Percentiles rank a stretch among this genome's conserved stretches.
These are phyloP conservation scores for Cytospora leucostoma DNA, from an alignment of 2,329 filamentous ascomycete genomes.

Conservation along the genomic window DNA sequence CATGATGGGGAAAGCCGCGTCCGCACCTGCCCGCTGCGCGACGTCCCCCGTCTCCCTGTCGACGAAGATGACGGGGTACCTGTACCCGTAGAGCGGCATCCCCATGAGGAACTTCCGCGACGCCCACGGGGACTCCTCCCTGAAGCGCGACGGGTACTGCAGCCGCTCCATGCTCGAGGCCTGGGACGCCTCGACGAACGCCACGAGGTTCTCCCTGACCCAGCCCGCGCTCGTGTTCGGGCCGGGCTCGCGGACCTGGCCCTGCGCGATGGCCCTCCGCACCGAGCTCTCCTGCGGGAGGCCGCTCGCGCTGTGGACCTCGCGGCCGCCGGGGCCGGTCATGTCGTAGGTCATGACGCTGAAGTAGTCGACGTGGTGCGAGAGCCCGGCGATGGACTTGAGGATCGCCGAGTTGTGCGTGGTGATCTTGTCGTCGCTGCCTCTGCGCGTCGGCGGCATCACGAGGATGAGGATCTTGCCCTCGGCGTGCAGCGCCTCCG, in stretches of 20 bases:
- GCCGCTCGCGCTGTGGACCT: slow-evolving; percentile 1
- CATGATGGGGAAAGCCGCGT: slow-evolving; percentile 11
- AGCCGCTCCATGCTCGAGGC: slow-evolving; percentile 2
- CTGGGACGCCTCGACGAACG: slow-evolving; percentile 23
- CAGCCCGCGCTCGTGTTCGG: slow-evolving; percentile 28
- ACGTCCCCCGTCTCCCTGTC: slow-evolving; percentile 18
- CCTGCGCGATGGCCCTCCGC: slow-evolving; percentile 10
- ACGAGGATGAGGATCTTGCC: slow-evolving; percentile 30
- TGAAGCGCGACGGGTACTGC: slow-evolving; percentile 16
- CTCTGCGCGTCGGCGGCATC: slow-evolving; percentile 27
- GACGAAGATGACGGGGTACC: slow-evolving; percentile 27
- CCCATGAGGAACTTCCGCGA: slow-evolving; percentile 30
- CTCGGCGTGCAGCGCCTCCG: slow-evolving; percentile 23
- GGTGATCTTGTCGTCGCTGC: slow-evolving; percentile 14
- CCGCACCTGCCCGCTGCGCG: slow-evolving; percentile 12
- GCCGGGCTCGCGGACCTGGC: slow-evolving; percentile 27
- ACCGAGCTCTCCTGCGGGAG: slow-evolving; percentile 16
- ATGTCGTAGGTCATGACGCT: slow-evolving; percentile 33
- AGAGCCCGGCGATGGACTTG: slow-evolving; percentile 25
- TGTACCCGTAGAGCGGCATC: slow-evolving; percentile 31
- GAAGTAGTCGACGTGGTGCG: slow-evolving; percentile 30
- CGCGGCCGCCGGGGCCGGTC: slow-evolving; percentile 27
- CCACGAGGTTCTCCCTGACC: slow-evolving; percentile 25
- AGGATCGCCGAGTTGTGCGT: slow-evolving; percentile 21
- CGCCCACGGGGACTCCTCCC: slow-evolving; percentile 12